Conservation (phyloP, 129 eudicot genomes). For the Chrysanthemum lavandulifolium region DNA sequence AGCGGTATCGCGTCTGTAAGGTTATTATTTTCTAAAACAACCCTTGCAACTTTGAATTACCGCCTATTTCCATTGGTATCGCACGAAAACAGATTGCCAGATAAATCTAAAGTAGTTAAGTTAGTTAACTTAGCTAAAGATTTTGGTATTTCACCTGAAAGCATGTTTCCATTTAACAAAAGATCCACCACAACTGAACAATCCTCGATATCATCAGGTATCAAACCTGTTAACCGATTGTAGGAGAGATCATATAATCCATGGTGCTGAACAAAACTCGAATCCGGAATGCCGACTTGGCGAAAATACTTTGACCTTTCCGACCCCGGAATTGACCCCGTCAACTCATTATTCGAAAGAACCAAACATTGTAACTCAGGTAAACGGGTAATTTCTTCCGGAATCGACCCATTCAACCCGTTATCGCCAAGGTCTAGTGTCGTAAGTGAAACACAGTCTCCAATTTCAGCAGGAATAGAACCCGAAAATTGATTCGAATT, state of each 20-base stretch:
- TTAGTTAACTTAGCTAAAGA: slow-evolving; percentile 48
- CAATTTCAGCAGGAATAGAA: slow-evolving; percentile 48
- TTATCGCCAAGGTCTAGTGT: slow-evolving; percentile 60
- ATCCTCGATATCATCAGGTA: slow-evolving; percentile 58
- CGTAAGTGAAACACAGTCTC: slow-evolving; percentile 48
- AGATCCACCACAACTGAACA: slow-evolving; percentile 58
- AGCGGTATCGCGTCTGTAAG: slow-evolving; percentile 51
- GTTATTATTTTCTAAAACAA: slow-evolving; percentile 56
- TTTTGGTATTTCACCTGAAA: slow-evolving; percentile 55
- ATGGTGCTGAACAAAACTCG: slow-evolving; percentile 68
- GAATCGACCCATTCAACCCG: slow-evolving; percentile 52
- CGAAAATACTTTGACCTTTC: slow-evolving; percentile 46
- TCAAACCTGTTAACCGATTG: slow-evolving; percentile 50
- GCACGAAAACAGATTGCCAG: slow-evolving; percentile 37
- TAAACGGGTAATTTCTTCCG: slow-evolving; percentile 43
- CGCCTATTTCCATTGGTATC: slow-evolving; percentile 50
- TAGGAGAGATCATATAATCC: slow-evolving; percentile 64
- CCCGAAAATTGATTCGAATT: slow-evolving; percentile 55
- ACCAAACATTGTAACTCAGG: slow-evolving; percentile 60
- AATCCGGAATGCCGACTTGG: slow-evolving; percentile 52
- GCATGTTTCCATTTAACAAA: slow-evolving; percentile 48
- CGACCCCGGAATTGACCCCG: slow-evolving; percentile 58
- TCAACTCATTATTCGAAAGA: slow-evolving; percentile 56
- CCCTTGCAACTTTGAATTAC: slow-evolving; percentile 45
- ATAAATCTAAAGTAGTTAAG: slow-evolving; percentile 56